Evolutionary conservation across 345 rosid species (phyloP), one percentile per base, ranked within the genome.

Genomic region (Bretschneidera sinensis): DNA sequence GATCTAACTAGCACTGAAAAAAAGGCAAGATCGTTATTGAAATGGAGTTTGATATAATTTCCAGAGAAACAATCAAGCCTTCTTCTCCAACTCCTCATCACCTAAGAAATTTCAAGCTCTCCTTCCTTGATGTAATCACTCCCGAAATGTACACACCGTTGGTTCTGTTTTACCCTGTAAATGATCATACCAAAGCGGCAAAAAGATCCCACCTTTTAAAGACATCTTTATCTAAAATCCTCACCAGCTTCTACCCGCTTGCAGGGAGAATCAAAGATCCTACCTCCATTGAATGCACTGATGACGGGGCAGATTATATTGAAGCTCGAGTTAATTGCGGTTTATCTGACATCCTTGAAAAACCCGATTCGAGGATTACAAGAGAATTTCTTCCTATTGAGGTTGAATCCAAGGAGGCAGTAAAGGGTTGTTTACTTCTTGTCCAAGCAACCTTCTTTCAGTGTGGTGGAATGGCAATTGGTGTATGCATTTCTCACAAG

Each of bases 171-270:
- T n/a, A n/a, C n/a, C n/a, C n/a, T n/a, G n/a, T n/a, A n/a, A n/a
- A n/a, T n/a, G n/a, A n/a, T 28, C 33, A n/a, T n/a, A n/a, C n/a
- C n/a, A n/a, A n/a, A n/a, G n/a, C n/a, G n/a, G n/a, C n/a, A n/a
- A n/a, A n/a, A n/a, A n/a, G n/a, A n/a, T n/a, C n/a, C n/a, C n/a
- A n/a, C n/a, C n/a, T n/a, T n/a, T n/a, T n/a, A n/a, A 82, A 70
- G 65, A 56, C 48, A 25, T 85, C 83, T 53, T 25, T 79, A 10
- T 74, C 85, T 0, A 22, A 74, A 50, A 66, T 61, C 48, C 71
- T 85, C 20, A 43, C 64, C 19, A 61, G 35, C n/a, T 82, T 66
- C 71, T 78, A 79, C 67, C 83, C 80, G 0, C 55, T 82, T 11
- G 77, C 90, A 0, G 90, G 85, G 19, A 60, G 71, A 15, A 60